Percentiles rank a stretch among this genome's conserved stretches.
Evolutionary conservation across 352 stramenopile species (phyloP).

Genomic region (Phytopythium sindhum): DNA sequence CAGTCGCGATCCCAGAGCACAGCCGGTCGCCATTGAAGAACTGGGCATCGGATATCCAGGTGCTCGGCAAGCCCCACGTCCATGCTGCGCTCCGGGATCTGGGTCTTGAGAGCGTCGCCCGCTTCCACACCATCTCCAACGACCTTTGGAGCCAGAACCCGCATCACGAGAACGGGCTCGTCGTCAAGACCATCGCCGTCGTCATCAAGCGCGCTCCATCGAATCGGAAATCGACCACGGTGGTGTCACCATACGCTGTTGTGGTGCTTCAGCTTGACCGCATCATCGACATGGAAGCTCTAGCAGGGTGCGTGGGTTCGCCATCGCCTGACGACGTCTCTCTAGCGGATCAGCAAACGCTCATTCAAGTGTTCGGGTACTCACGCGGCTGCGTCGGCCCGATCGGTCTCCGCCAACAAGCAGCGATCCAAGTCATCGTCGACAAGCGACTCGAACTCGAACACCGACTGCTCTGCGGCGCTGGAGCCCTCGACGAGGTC

Average conservation of each 20-base stretch:
- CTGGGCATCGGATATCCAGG: neutral
- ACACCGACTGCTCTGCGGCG: slow-evolving; percentile 45
- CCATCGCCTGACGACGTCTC: slow-evolving; percentile 23
- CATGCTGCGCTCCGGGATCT: slow-evolving; percentile 23
- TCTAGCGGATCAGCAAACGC: slow-evolving; percentile 50
- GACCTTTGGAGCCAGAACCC: slow-evolving; percentile 14
- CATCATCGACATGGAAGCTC: slow-evolving; percentile 49
- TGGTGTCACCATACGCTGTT: slow-evolving; percentile 24
- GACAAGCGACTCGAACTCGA: slow-evolving; percentile 26
- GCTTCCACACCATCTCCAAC: slow-evolving; percentile 22
- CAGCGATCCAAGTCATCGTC: slow-evolving; percentile 45
- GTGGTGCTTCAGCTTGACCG: slow-evolving; percentile 46
- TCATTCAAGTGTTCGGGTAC: slow-evolving; percentile 69
- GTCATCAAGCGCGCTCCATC: slow-evolving; percentile 13
- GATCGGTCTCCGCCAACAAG: slow-evolving; percentile 53
- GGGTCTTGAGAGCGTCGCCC: slow-evolving; percentile 13
- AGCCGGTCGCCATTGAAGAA: neutral
- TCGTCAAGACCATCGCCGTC: slow-evolving; percentile 71
- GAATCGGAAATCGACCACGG: neutral
- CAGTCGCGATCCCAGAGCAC: neutral
- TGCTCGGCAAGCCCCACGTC: slow-evolving; percentile 35
- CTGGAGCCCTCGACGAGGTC: slow-evolving; percentile 39
- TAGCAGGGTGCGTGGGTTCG: slow-evolving; percentile 24
- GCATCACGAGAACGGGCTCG: slow-evolving; percentile 16
- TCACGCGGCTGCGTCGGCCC: slow-evolving; percentile 54